Percentiles rank a stretch among this genome's conserved stretches.
These are phyloP conservation scores for Mucor piriformis DNA, from an alignment of 371 early-diverging fungal genomes.

Conservation along the genomic window DNA sequence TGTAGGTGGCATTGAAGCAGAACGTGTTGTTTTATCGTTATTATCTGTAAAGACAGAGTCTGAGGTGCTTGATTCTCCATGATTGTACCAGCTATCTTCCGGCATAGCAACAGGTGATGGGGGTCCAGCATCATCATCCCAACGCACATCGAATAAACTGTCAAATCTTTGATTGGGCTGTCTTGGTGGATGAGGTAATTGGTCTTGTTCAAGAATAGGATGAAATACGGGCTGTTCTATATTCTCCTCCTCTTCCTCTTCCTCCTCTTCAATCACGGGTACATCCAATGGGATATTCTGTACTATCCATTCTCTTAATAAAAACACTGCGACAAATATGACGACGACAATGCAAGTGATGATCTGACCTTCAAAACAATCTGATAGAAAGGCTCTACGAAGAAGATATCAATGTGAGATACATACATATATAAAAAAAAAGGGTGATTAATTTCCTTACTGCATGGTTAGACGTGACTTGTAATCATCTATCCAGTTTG, in stretches of 20 bases:
- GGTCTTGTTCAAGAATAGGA: not conserved
- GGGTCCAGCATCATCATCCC: not conserved
- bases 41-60: not conserved
- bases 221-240: not conserved
- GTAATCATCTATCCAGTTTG: conserved; percentile 21
- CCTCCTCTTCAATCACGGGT: conserved; percentile 7
- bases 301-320: conserved; percentile 87
- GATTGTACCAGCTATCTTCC: not conserved
- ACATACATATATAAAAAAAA: conserved; percentile 1
- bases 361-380: conserved; percentile 89
- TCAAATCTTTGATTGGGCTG: not conserved
- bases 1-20: conserved; percentile 20
- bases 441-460: conserved; percentile 6
- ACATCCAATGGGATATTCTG: conserved; percentile 66
- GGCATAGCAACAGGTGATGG: conserved; percentile 2
- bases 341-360: conserved; percentile 78
- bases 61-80: not conserved
- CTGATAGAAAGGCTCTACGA: conserved; percentile 67
- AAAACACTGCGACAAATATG: conserved; percentile 75
- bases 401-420: not conserved
- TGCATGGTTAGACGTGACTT: conserved; percentile 14
- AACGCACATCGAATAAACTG: conserved; percentile 6
- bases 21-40: not conserved
- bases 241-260: not conserved
- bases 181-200: not conserved